Percentiles rank a stretch among this genome's conserved stretches.
Evolutionary conservation across 371 early-diverging fungal genomes (phyloP).

Genomic region (Circinella umbellata): DNA sequence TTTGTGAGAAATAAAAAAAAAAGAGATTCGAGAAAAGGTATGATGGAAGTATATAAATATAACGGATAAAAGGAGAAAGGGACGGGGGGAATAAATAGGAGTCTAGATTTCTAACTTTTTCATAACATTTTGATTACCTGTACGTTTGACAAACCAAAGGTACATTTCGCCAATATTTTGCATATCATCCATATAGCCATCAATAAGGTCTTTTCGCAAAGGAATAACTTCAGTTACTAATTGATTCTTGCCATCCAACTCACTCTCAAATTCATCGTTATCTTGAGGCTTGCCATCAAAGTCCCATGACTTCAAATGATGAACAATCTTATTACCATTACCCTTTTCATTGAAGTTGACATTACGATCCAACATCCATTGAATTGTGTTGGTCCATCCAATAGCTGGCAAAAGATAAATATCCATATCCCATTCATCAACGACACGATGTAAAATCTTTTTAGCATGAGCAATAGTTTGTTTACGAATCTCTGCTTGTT

Average conservation of each 20-base stretch:
- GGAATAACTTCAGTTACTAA: constrained; percentile 45
- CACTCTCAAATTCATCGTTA: constrained; percentile 48
- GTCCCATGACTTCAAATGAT: constrained; percentile 42
- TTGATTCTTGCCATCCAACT: constrained; percentile 36
- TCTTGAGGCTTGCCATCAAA: constrained; percentile 46
- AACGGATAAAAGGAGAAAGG: neutral
- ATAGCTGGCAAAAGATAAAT: constrained; percentile 46
- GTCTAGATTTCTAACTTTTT: constrained; percentile 23
- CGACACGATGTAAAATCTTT: constrained; percentile 17
- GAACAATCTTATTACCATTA: constrained; percentile 35
- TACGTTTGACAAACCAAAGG: constrained; percentile 48
- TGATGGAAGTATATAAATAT: too few relatives aligned
- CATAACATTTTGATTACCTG: constrained; percentile 25
- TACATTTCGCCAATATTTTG: constrained; percentile 53
- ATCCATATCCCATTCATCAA: constrained; percentile 43
- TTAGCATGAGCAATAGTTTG: constrained; percentile 24
- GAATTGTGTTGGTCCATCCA: constrained; percentile 44
- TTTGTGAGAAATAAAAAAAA: neutral
- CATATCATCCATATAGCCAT: constrained; percentile 38
- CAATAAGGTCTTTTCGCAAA: constrained; percentile 36
- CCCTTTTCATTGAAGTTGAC: constrained; percentile 29
- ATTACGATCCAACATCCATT: constrained; percentile 36
- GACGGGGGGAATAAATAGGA: neutral
- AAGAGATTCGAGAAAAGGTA: neutral
- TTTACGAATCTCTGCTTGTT: constrained; percentile 22